phyloP scores from a whole-genome alignment of 805 yeast species.

The Saturnispora hagleri region DNA sequence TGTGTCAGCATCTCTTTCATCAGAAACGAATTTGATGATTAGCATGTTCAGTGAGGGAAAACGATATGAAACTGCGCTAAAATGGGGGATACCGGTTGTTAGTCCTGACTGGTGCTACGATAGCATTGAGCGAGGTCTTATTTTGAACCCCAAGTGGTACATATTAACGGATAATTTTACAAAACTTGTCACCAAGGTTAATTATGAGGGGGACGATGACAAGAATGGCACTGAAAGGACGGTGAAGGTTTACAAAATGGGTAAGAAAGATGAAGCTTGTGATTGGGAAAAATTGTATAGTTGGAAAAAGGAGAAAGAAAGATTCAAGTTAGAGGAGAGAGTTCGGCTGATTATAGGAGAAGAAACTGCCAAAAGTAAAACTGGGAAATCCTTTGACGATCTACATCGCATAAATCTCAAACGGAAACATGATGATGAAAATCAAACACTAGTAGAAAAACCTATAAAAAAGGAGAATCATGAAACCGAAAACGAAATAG shows the following conservation, averaged over 20 bases:
- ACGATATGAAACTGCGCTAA: constrained; percentile 41
- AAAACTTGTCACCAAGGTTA: constrained; percentile 30
- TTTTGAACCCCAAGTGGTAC: constrained; percentile 33
- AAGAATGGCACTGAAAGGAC: constrained; percentile 3
- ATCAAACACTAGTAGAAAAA: background rate
- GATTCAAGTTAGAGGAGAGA: constrained; percentile 7
- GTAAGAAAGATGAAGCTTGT: constrained; percentile 13
- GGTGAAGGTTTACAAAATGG: constrained; percentile 12
- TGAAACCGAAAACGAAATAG: background rate
- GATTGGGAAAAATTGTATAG: constrained; percentile 11
- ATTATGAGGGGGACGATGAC: constrained; percentile 14
- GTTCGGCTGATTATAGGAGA: background rate
- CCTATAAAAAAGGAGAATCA: background rate
- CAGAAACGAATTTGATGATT: constrained; percentile 35
- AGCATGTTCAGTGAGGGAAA: constrained; percentile 44
- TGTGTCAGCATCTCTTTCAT: constrained; percentile 40
- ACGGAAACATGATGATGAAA: background rate
- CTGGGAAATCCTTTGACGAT: background rate
- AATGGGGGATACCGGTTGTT: constrained; percentile 48
- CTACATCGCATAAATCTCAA: background rate
- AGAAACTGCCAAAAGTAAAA: background rate
- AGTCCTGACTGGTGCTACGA: constrained; percentile 46
- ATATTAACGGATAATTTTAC: constrained; percentile 24
- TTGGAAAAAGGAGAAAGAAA: constrained; percentile 11
- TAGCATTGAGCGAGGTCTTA: constrained; percentile 35